These are phyloP conservation scores for Sisymbrium altissimum DNA, from an alignment of 345 rosid genomes.

Conservation along the genomic window DNA sequence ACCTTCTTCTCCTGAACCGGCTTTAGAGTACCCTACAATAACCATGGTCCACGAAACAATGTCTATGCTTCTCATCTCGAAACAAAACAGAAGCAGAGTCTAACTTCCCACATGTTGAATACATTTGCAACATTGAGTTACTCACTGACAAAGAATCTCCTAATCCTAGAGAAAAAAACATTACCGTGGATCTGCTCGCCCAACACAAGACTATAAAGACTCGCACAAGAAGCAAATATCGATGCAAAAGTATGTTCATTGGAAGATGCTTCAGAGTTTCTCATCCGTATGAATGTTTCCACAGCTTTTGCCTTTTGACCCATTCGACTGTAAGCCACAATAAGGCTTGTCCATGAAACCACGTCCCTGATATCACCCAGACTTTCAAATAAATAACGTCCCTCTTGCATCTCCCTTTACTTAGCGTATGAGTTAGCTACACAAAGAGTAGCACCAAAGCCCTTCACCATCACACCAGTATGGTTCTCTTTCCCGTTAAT, in stretches of 20 bases:
- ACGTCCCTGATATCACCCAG: constrained; percentile 60
- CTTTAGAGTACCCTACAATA: constrained; percentile 49
- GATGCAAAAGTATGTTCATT: constrained; percentile 67
- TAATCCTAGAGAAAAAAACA: constrained; percentile 49
- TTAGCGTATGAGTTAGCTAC: constrained; percentile 67
- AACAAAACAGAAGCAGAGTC: constrained; percentile 51
- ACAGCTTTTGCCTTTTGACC: constrained; percentile 56
- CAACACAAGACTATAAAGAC: constrained; percentile 56
- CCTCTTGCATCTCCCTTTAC: constrained; percentile 60
- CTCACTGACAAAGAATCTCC: constrained; percentile 49
- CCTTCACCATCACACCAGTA: constrained; percentile 47
- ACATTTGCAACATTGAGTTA: constrained; percentile 60
- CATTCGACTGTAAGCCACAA: constrained; percentile 47
- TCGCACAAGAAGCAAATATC: constrained; percentile 54
- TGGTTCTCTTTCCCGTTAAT: constrained; percentile 69
- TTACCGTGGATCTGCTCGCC: constrained; percentile 76
- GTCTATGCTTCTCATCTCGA: constrained; percentile 50
- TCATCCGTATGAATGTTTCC: constrained; percentile 50
- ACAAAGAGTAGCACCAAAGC: constrained; percentile 42
- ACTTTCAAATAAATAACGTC: constrained; percentile 50
- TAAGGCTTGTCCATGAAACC: constrained; percentile 72
- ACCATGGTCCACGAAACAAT: constrained; percentile 76
- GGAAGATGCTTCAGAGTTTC: constrained; percentile 45
- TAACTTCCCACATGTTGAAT: constrained; percentile 54
- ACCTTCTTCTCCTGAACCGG: constrained; percentile 57